Percentiles rank a stretch among this genome's conserved stretches.
These are phyloP conservation scores for Eimeria mitis DNA, from an alignment of 169 alveolate species.

Conservation along the genomic window DNA sequence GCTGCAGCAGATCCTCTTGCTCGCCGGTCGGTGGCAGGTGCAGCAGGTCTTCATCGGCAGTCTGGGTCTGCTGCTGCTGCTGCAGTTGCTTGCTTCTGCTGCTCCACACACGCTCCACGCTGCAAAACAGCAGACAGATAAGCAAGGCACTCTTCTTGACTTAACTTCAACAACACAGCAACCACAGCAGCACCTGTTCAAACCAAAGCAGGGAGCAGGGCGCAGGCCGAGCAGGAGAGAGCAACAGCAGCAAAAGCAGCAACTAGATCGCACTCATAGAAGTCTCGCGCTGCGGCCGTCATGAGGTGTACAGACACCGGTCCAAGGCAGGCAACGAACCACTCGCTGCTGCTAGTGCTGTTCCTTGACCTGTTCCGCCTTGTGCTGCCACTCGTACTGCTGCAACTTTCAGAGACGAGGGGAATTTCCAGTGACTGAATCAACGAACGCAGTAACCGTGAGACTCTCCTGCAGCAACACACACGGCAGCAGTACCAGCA, in stretches of 20 bases:
- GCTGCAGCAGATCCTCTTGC: conserved; percentile 42
- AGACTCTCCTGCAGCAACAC: conserved; percentile 15
- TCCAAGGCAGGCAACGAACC: conserved; percentile 56
- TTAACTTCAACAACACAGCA: background rate
- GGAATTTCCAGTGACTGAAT: conserved; percentile 38
- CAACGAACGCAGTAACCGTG: conserved; percentile 43
- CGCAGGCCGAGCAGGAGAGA: background rate
- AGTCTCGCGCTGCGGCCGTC: conserved; percentile 34
- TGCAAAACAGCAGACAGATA: background rate
- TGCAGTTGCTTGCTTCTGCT: conserved; percentile 4
- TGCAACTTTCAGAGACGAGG: conserved; percentile 39
- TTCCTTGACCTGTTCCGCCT: conserved; percentile 4
- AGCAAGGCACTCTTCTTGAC: background rate
- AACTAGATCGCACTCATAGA: background rate
- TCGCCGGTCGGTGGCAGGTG: background rate
- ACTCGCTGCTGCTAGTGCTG: conserved; percentile 63
- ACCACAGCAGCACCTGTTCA: background rate
- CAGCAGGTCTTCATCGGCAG: conserved; percentile 10
- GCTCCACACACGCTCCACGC: conserved; percentile 48
- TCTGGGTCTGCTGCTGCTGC: conserved; percentile 24
- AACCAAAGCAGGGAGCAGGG: background rate
- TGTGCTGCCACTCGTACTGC: conserved; percentile 60
- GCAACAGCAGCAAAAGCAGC: conserved; percentile 13
- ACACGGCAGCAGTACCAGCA: background rate
- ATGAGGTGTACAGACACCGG: conserved; percentile 70